These are phyloP conservation scores for Phytopythium aichiense DNA, from an alignment of 352 stramenopile genomes.

Conservation along the genomic window DNA sequence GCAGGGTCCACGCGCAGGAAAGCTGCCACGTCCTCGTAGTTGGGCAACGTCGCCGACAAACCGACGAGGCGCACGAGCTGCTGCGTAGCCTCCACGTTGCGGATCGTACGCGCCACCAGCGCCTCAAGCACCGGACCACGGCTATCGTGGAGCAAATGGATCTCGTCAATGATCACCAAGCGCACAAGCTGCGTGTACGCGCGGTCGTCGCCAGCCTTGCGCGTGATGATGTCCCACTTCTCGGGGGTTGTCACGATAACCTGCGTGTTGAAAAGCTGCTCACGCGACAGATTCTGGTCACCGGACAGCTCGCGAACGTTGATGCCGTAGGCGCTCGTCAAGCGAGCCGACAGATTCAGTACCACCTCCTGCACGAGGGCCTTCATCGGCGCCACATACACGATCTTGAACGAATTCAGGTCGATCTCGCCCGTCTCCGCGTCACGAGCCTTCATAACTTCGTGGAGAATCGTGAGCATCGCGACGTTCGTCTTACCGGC, in stretches of 20 bases:
- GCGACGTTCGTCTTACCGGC: slow-evolving; percentile 99
- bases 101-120: slow-evolving; percentile 96
- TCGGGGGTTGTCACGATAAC: slow-evolving; percentile 99
- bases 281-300: slow-evolving; percentile 96
- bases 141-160: slow-evolving; percentile 99
- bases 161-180: slow-evolving; percentile 99
- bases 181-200: slow-evolving; percentile 98
- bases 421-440: slow-evolving; percentile 87
- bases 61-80: slow-evolving; percentile 97
- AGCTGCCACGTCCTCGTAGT: slow-evolving; percentile 98
- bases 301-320: slow-evolving; percentile 96
- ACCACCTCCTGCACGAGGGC: slow-evolving; percentile 99
- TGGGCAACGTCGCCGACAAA: slow-evolving; percentile 98
- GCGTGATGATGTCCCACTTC: slow-evolving; percentile 99
- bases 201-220: slow-evolving; percentile 96
- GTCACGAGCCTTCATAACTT: slow-evolving; percentile 93
- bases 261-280: slow-evolving; percentile 98
- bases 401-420: slow-evolving; percentile 98
- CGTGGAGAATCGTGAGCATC: slow-evolving; percentile 98
- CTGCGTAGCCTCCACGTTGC: slow-evolving; percentile 97
- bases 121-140: slow-evolving; percentile 98
- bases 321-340: slow-evolving; percentile 93
- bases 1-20: slow-evolving; percentile 98
- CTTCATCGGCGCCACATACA: slow-evolving; percentile 99
- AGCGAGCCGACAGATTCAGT: slow-evolving; percentile 94